These are phyloP conservation scores for Apiospora saccharicola DNA, from an alignment of 2,329 filamentous ascomycete genomes.

Conservation along the genomic window DNA sequence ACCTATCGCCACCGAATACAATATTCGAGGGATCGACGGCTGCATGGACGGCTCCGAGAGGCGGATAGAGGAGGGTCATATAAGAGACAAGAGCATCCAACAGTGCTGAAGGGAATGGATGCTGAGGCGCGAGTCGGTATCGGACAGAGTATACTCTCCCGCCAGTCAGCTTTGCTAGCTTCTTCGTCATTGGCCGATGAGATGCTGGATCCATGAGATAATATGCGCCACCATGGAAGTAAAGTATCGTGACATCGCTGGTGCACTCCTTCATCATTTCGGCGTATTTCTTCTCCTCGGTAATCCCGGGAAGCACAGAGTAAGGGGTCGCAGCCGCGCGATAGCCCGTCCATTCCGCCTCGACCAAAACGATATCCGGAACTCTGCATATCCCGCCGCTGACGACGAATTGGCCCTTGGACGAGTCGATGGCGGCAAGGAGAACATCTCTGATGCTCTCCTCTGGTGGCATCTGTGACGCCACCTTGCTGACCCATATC, in stretches of 20 bases:
- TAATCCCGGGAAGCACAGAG: constrained; percentile 60
- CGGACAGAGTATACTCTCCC: constrained; percentile 76
- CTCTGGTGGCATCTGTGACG: constrained; percentile 65
- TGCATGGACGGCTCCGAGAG: constrained; percentile 70
- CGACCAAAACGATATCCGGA: constrained; percentile 63
- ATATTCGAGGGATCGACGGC: constrained; percentile 71
- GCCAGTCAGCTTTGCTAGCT: constrained; percentile 70
- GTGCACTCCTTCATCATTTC: constrained; percentile 72
- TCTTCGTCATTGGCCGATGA: constrained; percentile 65
- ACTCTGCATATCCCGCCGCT: constrained; percentile 44
- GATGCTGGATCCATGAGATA: constrained; percentile 75
- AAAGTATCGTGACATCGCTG: constrained; percentile 71
- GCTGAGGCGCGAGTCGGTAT: constrained; percentile 77
- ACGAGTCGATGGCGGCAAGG: constrained; percentile 61
- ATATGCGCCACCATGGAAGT: constrained; percentile 80
- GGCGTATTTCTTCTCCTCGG: constrained; percentile 70
- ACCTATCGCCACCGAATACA: constrained; percentile 75
- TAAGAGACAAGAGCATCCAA: constrained; percentile 78
- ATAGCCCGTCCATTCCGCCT: constrained; percentile 81
- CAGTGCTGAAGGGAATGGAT: constrained; percentile 77
- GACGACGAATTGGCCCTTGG: constrained; percentile 49
- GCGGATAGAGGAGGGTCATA: constrained; percentile 75
- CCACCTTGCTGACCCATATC: constrained; percentile 81
- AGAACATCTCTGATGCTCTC: constrained; percentile 64
- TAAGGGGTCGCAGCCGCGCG: constrained; percentile 60